phyloP scores from a whole-genome alignment of 176 grass and related monocot genomes.

The Carex myosuroides region DNA sequence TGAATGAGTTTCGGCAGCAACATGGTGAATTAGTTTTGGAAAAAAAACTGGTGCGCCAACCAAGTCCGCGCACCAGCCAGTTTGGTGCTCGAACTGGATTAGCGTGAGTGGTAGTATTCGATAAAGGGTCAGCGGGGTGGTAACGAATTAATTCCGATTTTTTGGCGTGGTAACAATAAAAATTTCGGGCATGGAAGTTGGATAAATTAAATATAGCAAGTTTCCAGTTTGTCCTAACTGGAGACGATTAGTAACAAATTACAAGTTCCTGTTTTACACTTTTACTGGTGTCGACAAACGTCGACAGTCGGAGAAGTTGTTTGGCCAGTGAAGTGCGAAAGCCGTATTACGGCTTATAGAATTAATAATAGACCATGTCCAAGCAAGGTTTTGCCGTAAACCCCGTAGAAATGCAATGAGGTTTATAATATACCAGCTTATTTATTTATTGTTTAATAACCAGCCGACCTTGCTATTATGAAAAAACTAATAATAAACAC shows the following conservation, averaged over 20 bases:
- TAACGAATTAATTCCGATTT: no score
- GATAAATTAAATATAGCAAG: no score
- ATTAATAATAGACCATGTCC: neutral
- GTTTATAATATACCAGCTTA: neutral
- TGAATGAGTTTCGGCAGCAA: no score
- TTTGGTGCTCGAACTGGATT: no score
- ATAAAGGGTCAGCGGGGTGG: no score
- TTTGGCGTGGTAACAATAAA: no score
- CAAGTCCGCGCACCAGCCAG: no score
- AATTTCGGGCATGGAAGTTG: no score
- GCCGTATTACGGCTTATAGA: neutral
- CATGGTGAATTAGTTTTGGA: no score
- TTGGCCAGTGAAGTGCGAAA: neutral
- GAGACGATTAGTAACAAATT: neutral
- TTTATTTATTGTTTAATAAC: neutral
- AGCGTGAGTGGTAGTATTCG: no score
- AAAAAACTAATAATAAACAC: neutral
- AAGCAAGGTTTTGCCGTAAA: neutral
- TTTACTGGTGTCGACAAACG: neutral
- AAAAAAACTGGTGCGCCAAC: no score
- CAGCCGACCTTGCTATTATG: neutral
- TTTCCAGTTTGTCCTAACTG: neutral
- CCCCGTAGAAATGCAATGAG: neutral
- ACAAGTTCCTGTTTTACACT: neutral
- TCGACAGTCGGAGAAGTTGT: neutral